A percentile compares a stretch with the other conserved stretches of the same genome.
These are phyloP conservation scores for Zygnema cylindricum DNA, from an alignment of 139 green algal species.

Conservation along the genomic window DNA sequence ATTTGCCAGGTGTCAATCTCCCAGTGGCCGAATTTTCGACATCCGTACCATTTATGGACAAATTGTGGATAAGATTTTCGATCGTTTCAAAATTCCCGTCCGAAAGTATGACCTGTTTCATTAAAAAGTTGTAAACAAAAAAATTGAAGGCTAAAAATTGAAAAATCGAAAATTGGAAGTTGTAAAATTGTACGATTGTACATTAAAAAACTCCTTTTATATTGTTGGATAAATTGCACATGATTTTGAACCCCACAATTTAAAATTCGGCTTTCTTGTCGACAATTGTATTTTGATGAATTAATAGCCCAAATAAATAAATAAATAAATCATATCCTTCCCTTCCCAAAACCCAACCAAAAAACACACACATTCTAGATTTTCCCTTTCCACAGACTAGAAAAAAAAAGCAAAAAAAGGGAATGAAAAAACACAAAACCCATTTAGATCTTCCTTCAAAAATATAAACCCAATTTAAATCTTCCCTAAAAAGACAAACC, in stretches of 20 bases:
- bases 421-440: slow-evolving; percentile 5
- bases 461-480: background rate
- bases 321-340: too few species aligned
- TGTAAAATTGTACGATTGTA: background rate
- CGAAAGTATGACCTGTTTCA: slow-evolving; percentile 11
- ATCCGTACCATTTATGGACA: background rate
- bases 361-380: too few species aligned
- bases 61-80: slow-evolving; percentile 27
- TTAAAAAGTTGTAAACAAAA: background rate
- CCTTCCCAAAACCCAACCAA: too few species aligned
- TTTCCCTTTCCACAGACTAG: too few species aligned
- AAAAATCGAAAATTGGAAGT: background rate
- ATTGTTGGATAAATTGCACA: too few species aligned
- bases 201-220: background rate
- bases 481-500: background rate
- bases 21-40: background rate
- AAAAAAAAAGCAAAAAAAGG: too few species aligned
- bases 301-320: too few species aligned
- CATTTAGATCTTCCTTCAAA: background rate
- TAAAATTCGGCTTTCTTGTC: too few species aligned
- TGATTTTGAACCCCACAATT: too few species aligned
- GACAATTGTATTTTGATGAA: too few species aligned
- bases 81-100: slow-evolving; percentile 12
- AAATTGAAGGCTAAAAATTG: background rate
- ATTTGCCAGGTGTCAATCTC: background rate